Conservation (phyloP, 2,329 filamentous ascomycete genomes). For the Aspergillus texensis region DNA sequence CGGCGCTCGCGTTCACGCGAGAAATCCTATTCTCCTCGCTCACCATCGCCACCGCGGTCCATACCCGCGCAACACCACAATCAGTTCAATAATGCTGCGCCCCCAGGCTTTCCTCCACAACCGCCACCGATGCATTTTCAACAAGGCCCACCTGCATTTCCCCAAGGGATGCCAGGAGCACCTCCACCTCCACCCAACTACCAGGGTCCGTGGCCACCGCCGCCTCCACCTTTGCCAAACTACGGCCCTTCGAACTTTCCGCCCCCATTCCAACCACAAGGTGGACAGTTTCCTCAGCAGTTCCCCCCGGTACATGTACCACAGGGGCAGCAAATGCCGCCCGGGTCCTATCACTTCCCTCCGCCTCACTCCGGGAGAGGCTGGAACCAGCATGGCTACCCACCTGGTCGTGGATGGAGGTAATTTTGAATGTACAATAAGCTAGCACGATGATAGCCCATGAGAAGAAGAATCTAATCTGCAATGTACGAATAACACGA, state of each 20-base stretch:
- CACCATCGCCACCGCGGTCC: constrained; percentile 12
- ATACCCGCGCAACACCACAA: constrained; percentile 6
- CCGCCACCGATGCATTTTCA: constrained; percentile 21
- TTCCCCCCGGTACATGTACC: constrained; percentile 26
- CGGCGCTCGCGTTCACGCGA: constrained; percentile 18
- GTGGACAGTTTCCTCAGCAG: constrained; percentile 17
- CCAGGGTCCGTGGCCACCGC: constrained; percentile 39
- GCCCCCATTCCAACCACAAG: constrained; percentile 28
- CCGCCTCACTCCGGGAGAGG: constrained; percentile 32
- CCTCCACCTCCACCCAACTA: constrained; percentile 39
- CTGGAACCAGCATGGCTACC: constrained; percentile 21
- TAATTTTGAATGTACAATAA: constrained; percentile 3
- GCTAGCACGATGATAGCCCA: background rate
- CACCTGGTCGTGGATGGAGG: constrained; percentile 23
- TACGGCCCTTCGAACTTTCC: constrained; percentile 21
- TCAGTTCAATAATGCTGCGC: constrained; percentile 11
- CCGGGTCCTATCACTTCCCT: constrained; percentile 36
- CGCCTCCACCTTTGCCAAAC: constrained; percentile 33
- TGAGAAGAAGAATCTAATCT: background rate
- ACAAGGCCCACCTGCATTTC: constrained; percentile 8
- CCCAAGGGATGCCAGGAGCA: constrained; percentile 19
- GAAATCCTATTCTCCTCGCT: constrained; percentile 38
- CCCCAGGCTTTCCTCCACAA: constrained; percentile 19
- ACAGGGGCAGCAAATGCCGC: constrained; percentile 31
- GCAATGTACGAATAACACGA: background rate